Evolutionary conservation across 2,329 filamentous ascomycete species (phyloP).

Genomic region (Trichoderma guizhouense): DNA sequence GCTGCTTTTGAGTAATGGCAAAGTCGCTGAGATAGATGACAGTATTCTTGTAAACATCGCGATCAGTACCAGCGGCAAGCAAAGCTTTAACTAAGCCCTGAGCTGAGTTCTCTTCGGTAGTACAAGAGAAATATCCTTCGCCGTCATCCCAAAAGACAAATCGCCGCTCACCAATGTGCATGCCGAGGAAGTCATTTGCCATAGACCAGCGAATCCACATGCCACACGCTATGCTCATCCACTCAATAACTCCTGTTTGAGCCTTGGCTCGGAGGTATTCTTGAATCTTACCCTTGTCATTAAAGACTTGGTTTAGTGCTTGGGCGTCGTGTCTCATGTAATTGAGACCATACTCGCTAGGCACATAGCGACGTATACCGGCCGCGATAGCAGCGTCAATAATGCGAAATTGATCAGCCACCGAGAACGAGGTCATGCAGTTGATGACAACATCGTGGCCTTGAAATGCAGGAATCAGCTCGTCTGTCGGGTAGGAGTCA

Average conservation of each 20-base stretch:
- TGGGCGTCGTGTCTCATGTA: neutral
- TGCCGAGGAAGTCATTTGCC: constrained; percentile 21
- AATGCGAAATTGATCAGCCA: neutral
- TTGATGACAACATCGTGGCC: neutral
- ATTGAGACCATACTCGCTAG: neutral
- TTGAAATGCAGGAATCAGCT: neutral
- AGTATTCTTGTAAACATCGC: neutral
- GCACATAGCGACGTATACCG: neutral
- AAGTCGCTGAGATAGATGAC: neutral
- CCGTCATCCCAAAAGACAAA: constrained; percentile 27
- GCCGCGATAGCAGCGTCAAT: neutral
- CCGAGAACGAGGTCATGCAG: neutral
- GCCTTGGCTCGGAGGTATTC: constrained; percentile 24
- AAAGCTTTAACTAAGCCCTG: neutral
- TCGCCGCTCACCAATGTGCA: constrained; percentile 18
- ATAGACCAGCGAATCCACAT: constrained; percentile 23
- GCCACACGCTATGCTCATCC: constrained; percentile 21
- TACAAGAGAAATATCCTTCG: constrained; percentile 31
- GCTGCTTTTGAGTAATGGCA: neutral
- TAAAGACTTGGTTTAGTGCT: neutral
- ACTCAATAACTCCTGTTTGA: constrained; percentile 17
- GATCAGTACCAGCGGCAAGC: neutral
- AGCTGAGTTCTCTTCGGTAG: constrained; percentile 35
- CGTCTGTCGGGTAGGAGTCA: neutral
- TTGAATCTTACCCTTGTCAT: constrained; percentile 15